Evolutionary conservation across 306 rosid genomes (phyloP), one percentile per base, ranked within the genome.

Genomic region (Hylodesmum podocarpum): DNA sequence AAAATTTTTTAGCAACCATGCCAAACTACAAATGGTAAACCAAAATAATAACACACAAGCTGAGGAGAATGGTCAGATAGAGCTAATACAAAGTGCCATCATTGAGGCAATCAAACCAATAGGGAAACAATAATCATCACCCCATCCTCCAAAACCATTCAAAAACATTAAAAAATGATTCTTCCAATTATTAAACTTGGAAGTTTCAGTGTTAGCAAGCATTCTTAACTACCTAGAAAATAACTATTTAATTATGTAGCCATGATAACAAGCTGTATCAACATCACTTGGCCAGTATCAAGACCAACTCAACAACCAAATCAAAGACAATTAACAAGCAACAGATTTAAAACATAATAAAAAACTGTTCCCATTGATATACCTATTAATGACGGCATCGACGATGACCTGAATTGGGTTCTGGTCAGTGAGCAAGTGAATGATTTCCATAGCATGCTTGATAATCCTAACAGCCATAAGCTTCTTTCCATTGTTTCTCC

Each of bases 341-440:
- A n/a, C n/a, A n/a, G n/a, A 63, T 34, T n/a, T 9, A 34, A 36
- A 10, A 5, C 1, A 4, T 1, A 3, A 33, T 0, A 0, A 6
- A 11, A 50, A 14, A 1, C 0, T 3, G 0, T 1, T 39, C 5
- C 0, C 2, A 4, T 22, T 2, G 1, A 0, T 33, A 63, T 75
- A 89, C 93, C 93, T 89, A 82, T 89, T 89, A 37, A 89, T 31
- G 3, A 89, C 87, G 10, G 93, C 93, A 69, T 89, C 93, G 5
- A 86, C 86, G 3, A 89, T 86, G 28, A 89, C 89, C 69, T 89
- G 93, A 65, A 89, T 78, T 3, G 93, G 93, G 34, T 89, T 86
- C 73, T 7, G 85, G 62, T 89, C 93, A 68, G 90, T 89, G 21
- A 89, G 67, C 77, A 89, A 84, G 64, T 89, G 87, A 66, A 89